These are phyloP conservation scores for Starmerella asiatica DNA, from an alignment of 805 yeast genomes.

Conservation along the genomic window DNA sequence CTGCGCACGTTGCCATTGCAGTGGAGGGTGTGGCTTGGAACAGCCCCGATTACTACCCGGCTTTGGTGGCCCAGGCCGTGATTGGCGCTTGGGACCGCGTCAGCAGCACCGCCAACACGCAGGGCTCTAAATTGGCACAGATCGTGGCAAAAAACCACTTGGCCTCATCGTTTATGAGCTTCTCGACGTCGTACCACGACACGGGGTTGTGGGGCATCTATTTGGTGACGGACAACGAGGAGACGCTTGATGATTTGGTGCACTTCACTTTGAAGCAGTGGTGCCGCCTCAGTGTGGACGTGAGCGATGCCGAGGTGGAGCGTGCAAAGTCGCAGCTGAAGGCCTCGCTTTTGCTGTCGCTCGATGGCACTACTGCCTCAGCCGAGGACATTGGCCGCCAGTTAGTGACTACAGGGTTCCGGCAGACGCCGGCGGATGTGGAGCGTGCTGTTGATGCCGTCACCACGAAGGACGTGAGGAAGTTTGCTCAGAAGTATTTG, in stretches of 20 bases:
- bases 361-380: constrained; percentile 89
- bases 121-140: constrained; percentile 71
- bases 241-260: constrained; percentile 51
- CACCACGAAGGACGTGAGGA: constrained; percentile 61
- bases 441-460: constrained; percentile 65
- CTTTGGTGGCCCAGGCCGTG: constrained; percentile 89
- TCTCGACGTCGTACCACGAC: constrained; percentile 93
- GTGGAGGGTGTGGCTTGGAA: constrained; percentile 99
- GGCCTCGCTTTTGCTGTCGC: constrained; percentile 74
- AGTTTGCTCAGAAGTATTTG: constrained; percentile 78
- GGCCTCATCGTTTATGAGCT: constrained; percentile 92
- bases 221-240: constrained; percentile 65
- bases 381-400: constrained; percentile 98
- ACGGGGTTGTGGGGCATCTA: constrained; percentile 97
- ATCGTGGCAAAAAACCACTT: constrained; percentile 49
- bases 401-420: constrained; percentile 79
- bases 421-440: constrained; percentile 60
- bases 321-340: constrained; percentile 90
- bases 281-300: constrained; percentile 71
- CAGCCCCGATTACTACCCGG: constrained; percentile 87
- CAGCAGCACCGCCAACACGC: constrained; percentile 64
- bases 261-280: constrained; percentile 75
- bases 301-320: constrained; percentile 74
- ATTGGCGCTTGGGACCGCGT: constrained; percentile 97
- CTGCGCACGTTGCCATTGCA: constrained; percentile 82